Conservation (phyloP, 441 rosid genomes). For the Pelargonium australe region DNA sequence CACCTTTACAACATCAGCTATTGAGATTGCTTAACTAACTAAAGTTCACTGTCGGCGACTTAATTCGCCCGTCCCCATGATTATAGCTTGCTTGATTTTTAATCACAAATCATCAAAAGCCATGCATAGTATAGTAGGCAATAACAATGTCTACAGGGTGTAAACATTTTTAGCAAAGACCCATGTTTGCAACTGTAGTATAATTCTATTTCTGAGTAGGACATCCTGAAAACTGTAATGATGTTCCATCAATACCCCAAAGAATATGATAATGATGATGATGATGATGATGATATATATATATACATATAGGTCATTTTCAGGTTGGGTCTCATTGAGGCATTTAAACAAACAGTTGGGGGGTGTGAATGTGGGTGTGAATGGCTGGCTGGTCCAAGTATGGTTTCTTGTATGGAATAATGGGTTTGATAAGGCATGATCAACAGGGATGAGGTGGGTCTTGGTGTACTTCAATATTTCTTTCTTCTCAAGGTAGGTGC, state of each 20-base stretch:
- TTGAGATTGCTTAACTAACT: conserved; percentile 23
- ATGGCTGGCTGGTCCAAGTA: background rate
- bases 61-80: conserved; percentile 21
- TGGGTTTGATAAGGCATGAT: conserved; percentile 17
- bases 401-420: conserved; percentile 25
- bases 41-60: conserved; percentile 27
- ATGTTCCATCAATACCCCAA: background rate
- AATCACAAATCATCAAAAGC: conserved; percentile 11
- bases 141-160: background rate
- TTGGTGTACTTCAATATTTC: conserved; percentile 14
- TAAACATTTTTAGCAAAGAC: background rate
- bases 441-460: conserved; percentile 28
- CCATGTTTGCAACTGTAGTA: background rate
- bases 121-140: conserved; percentile 5
- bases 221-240: background rate
- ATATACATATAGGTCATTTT: background rate
- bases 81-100: conserved; percentile 15
- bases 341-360: conserved; percentile 7
- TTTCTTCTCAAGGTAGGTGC: conserved; percentile 7
- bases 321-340: background rate
- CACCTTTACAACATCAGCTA: conserved; percentile 16
- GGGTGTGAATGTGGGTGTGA: background rate
- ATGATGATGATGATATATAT: no score
- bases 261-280: background rate
- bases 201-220: background rate